Percentiles rank a stretch among this genome's conserved stretches.
Conservation (phyloP, 1,284 basidiomycete genomes). For the Rhodotorula sp. region DNA sequence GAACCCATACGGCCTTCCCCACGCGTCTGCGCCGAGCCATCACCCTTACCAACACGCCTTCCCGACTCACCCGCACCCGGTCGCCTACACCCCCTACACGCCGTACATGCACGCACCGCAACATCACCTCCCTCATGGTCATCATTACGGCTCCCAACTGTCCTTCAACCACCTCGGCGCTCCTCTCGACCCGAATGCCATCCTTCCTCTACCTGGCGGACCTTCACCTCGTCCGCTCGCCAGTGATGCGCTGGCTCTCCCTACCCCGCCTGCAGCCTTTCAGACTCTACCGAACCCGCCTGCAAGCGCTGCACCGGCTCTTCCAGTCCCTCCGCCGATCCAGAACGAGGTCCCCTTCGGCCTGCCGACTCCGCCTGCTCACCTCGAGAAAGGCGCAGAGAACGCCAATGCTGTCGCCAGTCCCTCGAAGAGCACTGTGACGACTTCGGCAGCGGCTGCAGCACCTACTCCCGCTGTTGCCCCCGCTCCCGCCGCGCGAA, state of each 20-base stretch:
- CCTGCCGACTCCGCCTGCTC: not conserved
- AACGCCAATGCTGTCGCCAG: not conserved
- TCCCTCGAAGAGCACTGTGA: not conserved
- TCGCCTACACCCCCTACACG: slow-evolving; percentile 2
- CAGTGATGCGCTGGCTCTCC: too few relatives aligned
- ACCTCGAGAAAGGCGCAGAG: not conserved
- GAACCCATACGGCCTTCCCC: not conserved
- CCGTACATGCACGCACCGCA: not conserved
- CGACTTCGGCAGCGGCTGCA: not conserved
- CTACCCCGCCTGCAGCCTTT: not conserved
- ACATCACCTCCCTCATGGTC: not conserved
- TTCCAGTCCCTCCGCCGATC: not conserved
- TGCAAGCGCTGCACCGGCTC: not conserved
- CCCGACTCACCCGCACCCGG: not conserved
- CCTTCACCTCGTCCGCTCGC: too few relatives aligned
- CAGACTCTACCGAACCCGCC: too few relatives aligned
- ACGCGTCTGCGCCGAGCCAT: not conserved
- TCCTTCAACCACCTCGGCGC: not conserved
- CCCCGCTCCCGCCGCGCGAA: too few relatives aligned
- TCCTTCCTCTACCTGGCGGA: too few relatives aligned
- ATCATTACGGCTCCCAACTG: not conserved
- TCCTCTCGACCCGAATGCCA: too few relatives aligned
- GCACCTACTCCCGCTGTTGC: too few relatives aligned
- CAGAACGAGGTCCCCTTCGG: not conserved
- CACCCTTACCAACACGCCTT: not conserved